These are phyloP conservation scores for Cyclotella kingstonii DNA, from an alignment of 108 stramenopile genomes.

Conservation along the genomic window DNA sequence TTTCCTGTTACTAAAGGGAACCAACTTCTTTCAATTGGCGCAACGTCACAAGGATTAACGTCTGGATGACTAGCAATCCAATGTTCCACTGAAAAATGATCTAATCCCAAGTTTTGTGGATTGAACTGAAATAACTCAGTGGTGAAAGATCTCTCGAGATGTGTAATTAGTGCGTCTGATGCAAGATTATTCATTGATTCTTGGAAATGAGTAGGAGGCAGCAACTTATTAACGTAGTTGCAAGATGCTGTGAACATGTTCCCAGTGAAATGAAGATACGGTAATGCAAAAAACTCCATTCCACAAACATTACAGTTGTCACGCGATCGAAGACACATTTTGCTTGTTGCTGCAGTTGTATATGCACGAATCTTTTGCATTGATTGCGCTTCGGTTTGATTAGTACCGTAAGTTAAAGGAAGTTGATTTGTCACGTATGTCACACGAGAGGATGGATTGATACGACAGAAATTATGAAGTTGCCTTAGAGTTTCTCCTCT, in stretches of 20 bases:
- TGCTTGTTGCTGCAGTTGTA: conserved; percentile 42
- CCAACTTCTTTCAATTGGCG: conserved; percentile 33
- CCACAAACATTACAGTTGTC: conserved; percentile 45
- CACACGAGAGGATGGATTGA: conserved; percentile 28
- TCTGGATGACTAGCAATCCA: conserved; percentile 44
- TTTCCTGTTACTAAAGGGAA: conserved; percentile 27
- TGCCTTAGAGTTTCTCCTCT: conserved; percentile 40
- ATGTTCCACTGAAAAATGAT: conserved; percentile 42
- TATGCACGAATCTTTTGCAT: conserved; percentile 43
- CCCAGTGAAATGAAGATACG: conserved; percentile 37
- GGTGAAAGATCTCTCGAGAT: conserved; percentile 27
- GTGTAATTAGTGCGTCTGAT: conserved; percentile 26
- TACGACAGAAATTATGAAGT: conserved; percentile 31
- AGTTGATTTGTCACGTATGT: conserved; percentile 39
- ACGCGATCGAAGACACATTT: conserved; percentile 43
- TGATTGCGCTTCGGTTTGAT: conserved; percentile 19
- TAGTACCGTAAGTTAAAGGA: conserved; percentile 16
- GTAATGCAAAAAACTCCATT: conserved; percentile 39
- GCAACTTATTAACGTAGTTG: conserved; percentile 35
- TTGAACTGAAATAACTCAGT: conserved; percentile 32
- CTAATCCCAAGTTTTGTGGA: conserved; percentile 34
- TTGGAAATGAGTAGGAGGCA: conserved; percentile 33
- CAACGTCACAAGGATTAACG: conserved; percentile 37
- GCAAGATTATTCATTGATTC: conserved; percentile 25
- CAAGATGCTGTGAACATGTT: conserved; percentile 44